Evolutionary conservation across 2,329 filamentous ascomycete genomes (phyloP).

Genomic region (Tothia fuscella): DNA sequence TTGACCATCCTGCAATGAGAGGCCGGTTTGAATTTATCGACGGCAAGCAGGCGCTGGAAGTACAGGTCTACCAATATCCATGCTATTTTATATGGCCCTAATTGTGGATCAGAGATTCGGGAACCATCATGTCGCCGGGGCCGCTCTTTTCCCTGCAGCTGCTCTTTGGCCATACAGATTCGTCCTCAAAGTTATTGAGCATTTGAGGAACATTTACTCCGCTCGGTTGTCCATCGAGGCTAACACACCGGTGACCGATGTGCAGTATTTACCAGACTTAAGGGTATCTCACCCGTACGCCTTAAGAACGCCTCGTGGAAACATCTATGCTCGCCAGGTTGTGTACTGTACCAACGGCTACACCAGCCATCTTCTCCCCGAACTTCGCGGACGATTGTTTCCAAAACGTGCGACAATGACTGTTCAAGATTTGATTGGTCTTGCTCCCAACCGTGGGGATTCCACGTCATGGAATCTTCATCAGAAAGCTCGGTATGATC

Average conservation of each 20-base stretch:
- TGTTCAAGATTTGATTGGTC: not conserved
- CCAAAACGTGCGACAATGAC: not conserved
- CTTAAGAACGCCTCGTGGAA: not conserved
- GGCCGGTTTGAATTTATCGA: not conserved
- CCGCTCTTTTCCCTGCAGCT: not conserved
- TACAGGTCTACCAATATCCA: no score
- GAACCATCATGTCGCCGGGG: not conserved
- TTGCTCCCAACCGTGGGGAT: not conserved
- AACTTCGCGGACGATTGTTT: not conserved
- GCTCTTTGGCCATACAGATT: conserved; percentile 2
- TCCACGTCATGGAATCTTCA: not conserved
- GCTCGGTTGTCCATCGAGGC: not conserved
- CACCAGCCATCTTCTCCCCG: not conserved
- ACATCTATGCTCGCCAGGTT: not conserved
- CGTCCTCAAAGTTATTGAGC: not conserved
- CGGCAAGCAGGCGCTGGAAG: not conserved
- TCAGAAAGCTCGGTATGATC: not conserved
- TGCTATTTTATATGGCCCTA: no score
- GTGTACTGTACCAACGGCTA: not conserved
- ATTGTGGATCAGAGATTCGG: not conserved
- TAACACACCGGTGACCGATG: not conserved
- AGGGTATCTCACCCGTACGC: not conserved
- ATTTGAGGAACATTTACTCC: not conserved
- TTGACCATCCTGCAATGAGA: not conserved
- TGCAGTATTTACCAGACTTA: not conserved